Conservation (phyloP, 768 basidiomycete genomes). For the Rhizopogon sp. region DNA sequence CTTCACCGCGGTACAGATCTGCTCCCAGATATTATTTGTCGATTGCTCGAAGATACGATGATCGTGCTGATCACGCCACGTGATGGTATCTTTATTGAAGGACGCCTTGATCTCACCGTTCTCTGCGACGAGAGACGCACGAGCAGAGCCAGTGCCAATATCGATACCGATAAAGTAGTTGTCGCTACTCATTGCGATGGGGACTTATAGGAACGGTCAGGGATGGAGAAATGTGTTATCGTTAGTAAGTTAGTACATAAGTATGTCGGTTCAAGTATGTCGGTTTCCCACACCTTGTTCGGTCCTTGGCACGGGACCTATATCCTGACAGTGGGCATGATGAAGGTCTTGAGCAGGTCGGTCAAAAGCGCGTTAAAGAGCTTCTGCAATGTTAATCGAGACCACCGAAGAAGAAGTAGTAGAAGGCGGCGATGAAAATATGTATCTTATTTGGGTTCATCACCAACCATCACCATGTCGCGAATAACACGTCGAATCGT, state of each 20-base stretch:
- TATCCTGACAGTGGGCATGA: no score
- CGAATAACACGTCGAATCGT: conserved; percentile 74
- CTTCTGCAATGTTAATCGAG: background rate
- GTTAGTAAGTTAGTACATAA: background rate
- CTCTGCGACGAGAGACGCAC: conserved; percentile 72
- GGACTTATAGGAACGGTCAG: background rate
- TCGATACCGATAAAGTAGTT: conserved; percentile 70
- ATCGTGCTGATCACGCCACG: conserved; percentile 80
- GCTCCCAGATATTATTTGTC: conserved; percentile 80
- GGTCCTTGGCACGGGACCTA: background rate
- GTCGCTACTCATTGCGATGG: conserved; percentile 28
- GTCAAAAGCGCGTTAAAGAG: background rate
- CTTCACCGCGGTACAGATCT: conserved; percentile 57
- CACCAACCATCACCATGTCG: conserved; percentile 28
- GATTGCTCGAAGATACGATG: conserved; percentile 97
- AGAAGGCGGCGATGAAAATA: background rate
- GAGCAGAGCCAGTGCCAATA: conserved; percentile 91
- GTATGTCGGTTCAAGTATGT: no score
- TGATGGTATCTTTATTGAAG: conserved; percentile 74
- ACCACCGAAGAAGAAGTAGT: no score
- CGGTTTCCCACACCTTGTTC: background rate
- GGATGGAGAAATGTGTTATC: background rate
- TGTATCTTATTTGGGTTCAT: background rate
- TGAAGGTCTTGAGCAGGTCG: background rate
- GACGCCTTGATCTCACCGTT: conserved; percentile 74